These are phyloP conservation scores for Ascomycota sp. DNA, from an alignment of 2,329 filamentous ascomycete species.

Conservation along the genomic window DNA sequence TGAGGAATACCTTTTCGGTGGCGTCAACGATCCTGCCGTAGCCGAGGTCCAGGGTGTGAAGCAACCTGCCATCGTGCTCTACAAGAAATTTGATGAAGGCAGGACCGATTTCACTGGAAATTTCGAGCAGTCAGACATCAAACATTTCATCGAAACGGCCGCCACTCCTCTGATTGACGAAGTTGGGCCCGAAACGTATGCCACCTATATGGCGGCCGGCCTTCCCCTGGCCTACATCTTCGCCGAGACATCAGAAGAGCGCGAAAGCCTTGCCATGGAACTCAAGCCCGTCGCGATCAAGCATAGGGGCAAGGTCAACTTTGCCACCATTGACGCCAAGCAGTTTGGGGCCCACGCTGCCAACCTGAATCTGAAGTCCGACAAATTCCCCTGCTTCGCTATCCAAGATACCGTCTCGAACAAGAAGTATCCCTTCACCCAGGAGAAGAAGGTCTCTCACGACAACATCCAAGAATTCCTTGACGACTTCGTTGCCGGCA, in stretches of 20 bases:
- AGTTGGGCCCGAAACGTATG: conserved; percentile 92
- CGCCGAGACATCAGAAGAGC: conserved; percentile 78
- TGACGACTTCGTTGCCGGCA: conserved; percentile 65
- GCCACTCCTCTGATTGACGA: conserved; percentile 85
- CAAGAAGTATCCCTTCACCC: conserved; percentile 89
- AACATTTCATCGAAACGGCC: conserved; percentile 63
- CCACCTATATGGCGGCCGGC: conserved; percentile 79
- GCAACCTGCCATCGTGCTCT: conserved; percentile 72
- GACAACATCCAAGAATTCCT: conserved; percentile 62
- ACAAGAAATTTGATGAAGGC: conserved; percentile 96
- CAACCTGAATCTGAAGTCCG: conserved; percentile 91
- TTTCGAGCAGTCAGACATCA: conserved; percentile 64
- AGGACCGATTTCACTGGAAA: conserved; percentile 64
- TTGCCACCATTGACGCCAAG: conserved; percentile 92
- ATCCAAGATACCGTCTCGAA: conserved; percentile 94
- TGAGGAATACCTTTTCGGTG: conserved; percentile 83
- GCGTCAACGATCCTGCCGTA: conserved; percentile 61
- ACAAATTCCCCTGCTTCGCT: conserved; percentile 92
- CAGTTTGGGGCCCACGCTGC: conserved; percentile 82
- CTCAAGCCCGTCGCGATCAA: conserved; percentile 79
- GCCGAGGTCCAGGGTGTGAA: conserved; percentile 82
- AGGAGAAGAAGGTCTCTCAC: conserved; percentile 56
- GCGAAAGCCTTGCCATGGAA: conserved; percentile 51
- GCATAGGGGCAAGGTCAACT: conserved; percentile 88
- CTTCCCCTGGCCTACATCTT: conserved; percentile 96